These are phyloP conservation scores for Bromus sterilis DNA, from an alignment of 176 grass and related monocot genomes.

Conservation along the genomic window DNA sequence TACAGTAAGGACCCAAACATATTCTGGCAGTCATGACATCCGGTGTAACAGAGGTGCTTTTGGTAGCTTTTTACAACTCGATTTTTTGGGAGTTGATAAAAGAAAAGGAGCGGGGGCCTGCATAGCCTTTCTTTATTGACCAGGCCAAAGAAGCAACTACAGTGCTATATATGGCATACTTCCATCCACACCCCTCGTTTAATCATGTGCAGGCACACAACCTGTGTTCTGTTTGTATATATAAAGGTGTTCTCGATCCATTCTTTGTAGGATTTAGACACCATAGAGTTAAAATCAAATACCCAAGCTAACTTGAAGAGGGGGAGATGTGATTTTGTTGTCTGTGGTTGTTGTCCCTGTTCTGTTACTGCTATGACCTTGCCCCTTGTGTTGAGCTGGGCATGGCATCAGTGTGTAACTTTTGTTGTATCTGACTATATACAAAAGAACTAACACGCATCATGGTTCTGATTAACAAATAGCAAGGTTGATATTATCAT, in stretches of 20 bases:
- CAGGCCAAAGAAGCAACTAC: slow-evolving; percentile 47
- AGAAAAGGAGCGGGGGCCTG: slow-evolving; percentile 20
- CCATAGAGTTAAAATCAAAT: slow-evolving; percentile 43
- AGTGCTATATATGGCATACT: slow-evolving; percentile 40
- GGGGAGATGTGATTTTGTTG: slow-evolving; percentile 26
- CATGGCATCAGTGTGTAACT: neutral
- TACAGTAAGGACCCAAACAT: slow-evolving; percentile 86
- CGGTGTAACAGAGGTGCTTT: slow-evolving; percentile 32
- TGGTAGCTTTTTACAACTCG: slow-evolving; percentile 62
- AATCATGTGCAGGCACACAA: slow-evolving; percentile 53
- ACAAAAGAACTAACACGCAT: slow-evolving; percentile 17
- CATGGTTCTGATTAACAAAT: slow-evolving; percentile 16
- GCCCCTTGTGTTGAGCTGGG: slow-evolving; percentile 24
- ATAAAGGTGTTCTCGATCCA: slow-evolving; percentile 73
- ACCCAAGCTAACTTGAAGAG: slow-evolving; percentile 35
- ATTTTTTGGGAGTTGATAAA: slow-evolving; percentile 83
- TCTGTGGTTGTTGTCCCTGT: slow-evolving; percentile 7
- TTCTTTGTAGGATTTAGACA: slow-evolving; percentile 85
- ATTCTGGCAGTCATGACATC: slow-evolving; percentile 92
- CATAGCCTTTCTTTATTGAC: slow-evolving; percentile 59
- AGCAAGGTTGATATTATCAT: neutral
- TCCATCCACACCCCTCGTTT: slow-evolving; percentile 30
- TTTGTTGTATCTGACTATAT: slow-evolving; percentile 17
- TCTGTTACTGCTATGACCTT: neutral
- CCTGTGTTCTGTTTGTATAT: slow-evolving; percentile 61